Evolutionary conservation across 1,284 basidiomycete genomes (phyloP), one percentile per base, ranked within the genome.

Genomic region (Irpex rosettiformis): DNA sequence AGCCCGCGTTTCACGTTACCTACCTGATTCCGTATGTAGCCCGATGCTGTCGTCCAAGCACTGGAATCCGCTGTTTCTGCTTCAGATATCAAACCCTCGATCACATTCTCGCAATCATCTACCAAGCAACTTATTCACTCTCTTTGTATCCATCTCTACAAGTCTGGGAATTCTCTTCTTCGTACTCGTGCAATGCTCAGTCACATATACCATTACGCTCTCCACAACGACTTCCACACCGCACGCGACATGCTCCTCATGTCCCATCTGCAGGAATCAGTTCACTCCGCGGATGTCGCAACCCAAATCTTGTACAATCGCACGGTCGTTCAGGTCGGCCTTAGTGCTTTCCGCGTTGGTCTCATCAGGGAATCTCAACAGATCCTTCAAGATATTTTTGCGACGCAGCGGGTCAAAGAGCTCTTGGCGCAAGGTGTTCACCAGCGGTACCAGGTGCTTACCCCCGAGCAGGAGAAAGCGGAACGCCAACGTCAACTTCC

Each of bases 221-320:
- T 98, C 30, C 94, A 97, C 75, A 97, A 96, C 69, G 91, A 98
- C 71, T 99, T 96, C 80, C 86, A 98, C 79, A 93, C 93, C 47
- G 94, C 97, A 6, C 93, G 97, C 42, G 97, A 99, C 77, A 96
- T 99, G 91, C 80, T 99, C 54, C 80, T 99, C 64, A 99, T 99
- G 97, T 98, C 94, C 11, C 97, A 99, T 74, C 82, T 99, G 52
- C 96, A 99, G 74, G 96, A 98, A 73, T 92, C 93, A 1, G 91
- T 99, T 67, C 89, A 94, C 70, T 92, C 93, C 47, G 94, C 96
- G 62, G 97, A 99, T 69, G 95, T 98, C 57, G 89, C 90, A 22
- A 99, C 97, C 0, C 97, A 99, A 77, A 98, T 99, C 69, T 79
- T 99, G 52, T 99, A 97, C 81, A 99, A 99, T 75, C 91, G 97